Conservation (phyloP, 805 yeast species). For the Candida adriatica region DNA sequence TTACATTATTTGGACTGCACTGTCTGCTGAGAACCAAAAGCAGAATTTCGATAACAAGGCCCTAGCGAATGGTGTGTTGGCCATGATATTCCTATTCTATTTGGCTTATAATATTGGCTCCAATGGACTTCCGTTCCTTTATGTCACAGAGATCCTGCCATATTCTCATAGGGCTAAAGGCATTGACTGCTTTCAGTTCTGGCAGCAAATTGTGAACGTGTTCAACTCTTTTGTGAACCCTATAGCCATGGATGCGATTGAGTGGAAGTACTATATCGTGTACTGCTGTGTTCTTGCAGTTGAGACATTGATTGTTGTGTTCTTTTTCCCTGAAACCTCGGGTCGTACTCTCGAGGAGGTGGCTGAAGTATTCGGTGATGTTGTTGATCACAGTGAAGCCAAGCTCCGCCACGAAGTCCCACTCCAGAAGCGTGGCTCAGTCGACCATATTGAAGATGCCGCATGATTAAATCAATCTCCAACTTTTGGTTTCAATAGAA, state of each 20-base stretch:
- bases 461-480: too few relatives aligned
- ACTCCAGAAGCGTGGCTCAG: slow-evolving; percentile 3
- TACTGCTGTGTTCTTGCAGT: slow-evolving; percentile 27
- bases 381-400: slow-evolving; percentile 3
- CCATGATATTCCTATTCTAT: slow-evolving; percentile 42
- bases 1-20: slow-evolving; percentile 35
- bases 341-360: slow-evolving; percentile 34
- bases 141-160: slow-evolving; percentile 35
- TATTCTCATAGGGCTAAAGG: slow-evolving; percentile 26
- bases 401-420: slow-evolving; percentile 1
- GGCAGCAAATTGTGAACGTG: slow-evolving; percentile 17
- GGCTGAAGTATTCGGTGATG: slow-evolving; percentile 27
- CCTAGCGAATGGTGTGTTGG: slow-evolving; percentile 39
- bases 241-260: slow-evolving; percentile 30
- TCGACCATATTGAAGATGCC: slow-evolving; percentile 10
- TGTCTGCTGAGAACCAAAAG: slow-evolving; percentile 39
- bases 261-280: slow-evolving; percentile 31
- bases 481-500: too few relatives aligned
- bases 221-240: slow-evolving; percentile 31
- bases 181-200: slow-evolving; percentile 12
- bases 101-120: slow-evolving; percentile 33
- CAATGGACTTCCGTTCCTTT: slow-evolving; percentile 39
- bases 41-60: slow-evolving; percentile 31
- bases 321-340: slow-evolving; percentile 31
- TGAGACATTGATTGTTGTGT: slow-evolving; percentile 23